Conservation (phyloP, 2,329 filamentous ascomycete species). For the Hysterium pulicare region DNA sequence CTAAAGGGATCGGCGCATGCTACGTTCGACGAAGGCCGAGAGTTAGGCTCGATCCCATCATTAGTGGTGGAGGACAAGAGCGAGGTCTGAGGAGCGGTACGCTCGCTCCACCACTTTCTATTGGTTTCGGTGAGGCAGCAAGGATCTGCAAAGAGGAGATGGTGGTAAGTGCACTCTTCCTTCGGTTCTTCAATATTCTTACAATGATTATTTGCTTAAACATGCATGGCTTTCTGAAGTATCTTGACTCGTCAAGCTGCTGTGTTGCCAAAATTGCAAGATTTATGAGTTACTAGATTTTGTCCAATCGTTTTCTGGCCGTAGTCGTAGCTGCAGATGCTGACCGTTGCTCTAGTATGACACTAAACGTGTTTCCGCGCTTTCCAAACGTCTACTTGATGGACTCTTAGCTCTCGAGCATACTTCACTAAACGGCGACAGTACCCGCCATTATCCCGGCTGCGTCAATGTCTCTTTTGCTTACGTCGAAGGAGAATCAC, state of each 20-base stretch:
- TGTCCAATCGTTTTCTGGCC: too few species aligned
- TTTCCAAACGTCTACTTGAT: conserved; percentile 79
- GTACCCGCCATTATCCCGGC: conserved; percentile 81
- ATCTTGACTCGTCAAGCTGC: conserved; percentile 36
- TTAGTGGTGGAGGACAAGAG: conserved; percentile 94
- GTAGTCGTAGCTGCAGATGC: conserved; percentile 5
- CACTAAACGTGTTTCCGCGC: conserved; percentile 72
- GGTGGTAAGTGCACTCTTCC: conserved; percentile 61
- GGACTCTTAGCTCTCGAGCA: conserved; percentile 88
- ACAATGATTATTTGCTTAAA: conserved; percentile 77
- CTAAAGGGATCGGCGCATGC: conserved; percentile 94
- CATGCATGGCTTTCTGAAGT: conserved; percentile 91
- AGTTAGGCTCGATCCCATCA: conserved; percentile 92
- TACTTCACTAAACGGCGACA: conserved; percentile 84
- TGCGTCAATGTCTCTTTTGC: conserved; percentile 99
- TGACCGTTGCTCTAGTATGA: conserved; percentile 70
- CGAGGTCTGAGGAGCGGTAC: conserved; percentile 92
- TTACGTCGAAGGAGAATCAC: conserved; percentile 95
- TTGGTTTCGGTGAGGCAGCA: conserved; percentile 94
- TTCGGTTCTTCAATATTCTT: conserved; percentile 18
- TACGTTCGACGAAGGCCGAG: conserved; percentile 89
- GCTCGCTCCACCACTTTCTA: conserved; percentile 79
- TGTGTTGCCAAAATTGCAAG: conserved; percentile 59
- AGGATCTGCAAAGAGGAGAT: conserved; percentile 88
- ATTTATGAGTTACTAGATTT: conserved; percentile 64